A percentile compares a stretch with the other conserved stretches of the same genome.
These are phyloP conservation scores for Lactarius deliciosus DNA, from an alignment of 768 basidiomycete genomes.

Conservation along the genomic window DNA sequence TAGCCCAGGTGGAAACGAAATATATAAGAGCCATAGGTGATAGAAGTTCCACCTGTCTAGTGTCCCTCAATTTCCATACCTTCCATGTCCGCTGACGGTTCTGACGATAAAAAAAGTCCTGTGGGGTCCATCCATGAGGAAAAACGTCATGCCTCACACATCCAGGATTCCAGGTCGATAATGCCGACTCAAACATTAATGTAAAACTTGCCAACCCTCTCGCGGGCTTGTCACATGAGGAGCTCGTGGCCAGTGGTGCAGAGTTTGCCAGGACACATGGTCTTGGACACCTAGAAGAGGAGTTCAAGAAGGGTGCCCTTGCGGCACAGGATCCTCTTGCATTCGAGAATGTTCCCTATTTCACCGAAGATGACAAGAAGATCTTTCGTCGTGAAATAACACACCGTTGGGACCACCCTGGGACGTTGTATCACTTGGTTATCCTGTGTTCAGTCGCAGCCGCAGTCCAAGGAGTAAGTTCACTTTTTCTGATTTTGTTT, in stretches of 20 bases:
- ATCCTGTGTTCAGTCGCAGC: constrained; percentile 69
- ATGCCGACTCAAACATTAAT: constrained; percentile 42
- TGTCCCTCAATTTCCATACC: constrained; percentile 3
- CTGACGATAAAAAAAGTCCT: constrained; percentile 18
- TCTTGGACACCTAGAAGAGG: constrained; percentile 39
- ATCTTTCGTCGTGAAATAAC: constrained; percentile 46
- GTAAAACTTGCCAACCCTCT: constrained; percentile 58
- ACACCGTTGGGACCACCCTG: constrained; percentile 51
- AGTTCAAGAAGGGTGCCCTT: constrained; percentile 67
- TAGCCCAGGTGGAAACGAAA: background rate
- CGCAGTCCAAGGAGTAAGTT: constrained; percentile 64
- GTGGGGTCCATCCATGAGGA: constrained; percentile 33
- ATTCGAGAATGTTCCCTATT: constrained; percentile 42
- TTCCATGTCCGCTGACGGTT: constrained; percentile 20
- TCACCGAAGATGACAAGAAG: constrained; percentile 46
- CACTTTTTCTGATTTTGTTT: constrained; percentile 7
- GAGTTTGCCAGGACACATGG: constrained; percentile 51
- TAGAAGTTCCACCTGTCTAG: constrained; percentile 1
- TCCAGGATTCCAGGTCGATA: constrained; percentile 38
- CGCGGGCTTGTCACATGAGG: constrained; percentile 55
- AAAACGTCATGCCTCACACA: constrained; percentile 20
- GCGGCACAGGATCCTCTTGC: constrained; percentile 64
- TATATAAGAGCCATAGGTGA: constrained; percentile 19
- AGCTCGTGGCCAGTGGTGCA: constrained; percentile 59
- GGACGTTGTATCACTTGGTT: constrained; percentile 49